A percentile compares a stretch with the other conserved stretches of the same genome.
Evolutionary conservation across 257 asterid genomes (phyloP).

Genomic region (Phtheirospermum japonicum): DNA sequence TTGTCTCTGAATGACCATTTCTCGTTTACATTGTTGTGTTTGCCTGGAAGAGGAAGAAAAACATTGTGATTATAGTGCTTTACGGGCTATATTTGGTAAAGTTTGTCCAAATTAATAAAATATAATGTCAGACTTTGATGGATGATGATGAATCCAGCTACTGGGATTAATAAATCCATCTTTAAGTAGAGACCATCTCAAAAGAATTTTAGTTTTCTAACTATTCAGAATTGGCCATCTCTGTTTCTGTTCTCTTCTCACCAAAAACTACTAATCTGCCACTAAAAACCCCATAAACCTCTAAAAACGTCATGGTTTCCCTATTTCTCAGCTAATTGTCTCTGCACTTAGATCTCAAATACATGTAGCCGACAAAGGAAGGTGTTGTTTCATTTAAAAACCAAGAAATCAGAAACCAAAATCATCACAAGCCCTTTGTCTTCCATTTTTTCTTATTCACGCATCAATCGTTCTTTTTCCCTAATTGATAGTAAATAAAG

Average conservation of each 20-base stretch:
- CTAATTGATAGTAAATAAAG: background rate
- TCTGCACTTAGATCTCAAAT: background rate
- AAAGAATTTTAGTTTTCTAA: too few relatives aligned
- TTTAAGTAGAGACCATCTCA: background rate
- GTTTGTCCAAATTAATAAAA: background rate
- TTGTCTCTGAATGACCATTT: background rate
- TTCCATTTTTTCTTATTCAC: background rate
- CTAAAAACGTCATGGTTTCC: background rate
- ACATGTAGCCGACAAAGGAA: background rate
- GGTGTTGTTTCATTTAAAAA: background rate
- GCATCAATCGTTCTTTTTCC: background rate
- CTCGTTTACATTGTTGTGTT: background rate
- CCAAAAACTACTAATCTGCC: too few relatives aligned
- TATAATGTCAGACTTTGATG: background rate
- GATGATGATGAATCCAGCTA: slow-evolving; percentile 3
- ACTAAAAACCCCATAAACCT: too few relatives aligned
- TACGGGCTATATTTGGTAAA: background rate
- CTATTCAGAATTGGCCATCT: background rate
- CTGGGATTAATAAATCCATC: too few relatives aligned
- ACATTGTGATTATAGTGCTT: background rate
- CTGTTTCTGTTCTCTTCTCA: too few relatives aligned
- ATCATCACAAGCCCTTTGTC: background rate
- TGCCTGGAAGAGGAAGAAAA: slow-evolving; percentile 16
- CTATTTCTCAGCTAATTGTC: background rate
- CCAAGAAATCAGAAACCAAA: background rate